A percentile compares a stretch with the other conserved stretches of the same genome.
Conservation (phyloP, 805 yeast genomes). For the Candida pseudofarinosa region DNA sequence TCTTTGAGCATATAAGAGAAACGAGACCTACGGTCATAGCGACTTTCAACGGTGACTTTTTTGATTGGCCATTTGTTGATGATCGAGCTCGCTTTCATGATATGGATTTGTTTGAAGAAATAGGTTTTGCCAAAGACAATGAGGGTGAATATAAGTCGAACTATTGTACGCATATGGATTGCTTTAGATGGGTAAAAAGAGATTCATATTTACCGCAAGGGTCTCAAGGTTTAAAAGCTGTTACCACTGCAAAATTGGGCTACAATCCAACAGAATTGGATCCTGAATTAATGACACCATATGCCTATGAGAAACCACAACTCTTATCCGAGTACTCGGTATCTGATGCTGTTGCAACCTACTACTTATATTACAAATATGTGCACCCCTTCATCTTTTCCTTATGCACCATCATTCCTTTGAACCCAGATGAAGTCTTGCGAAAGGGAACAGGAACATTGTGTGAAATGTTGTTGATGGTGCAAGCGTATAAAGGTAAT, state of each 20-base stretch:
- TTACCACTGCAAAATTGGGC: conserved; percentile 91
- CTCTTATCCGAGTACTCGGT: conserved; percentile 93
- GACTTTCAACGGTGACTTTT: conserved; percentile 96
- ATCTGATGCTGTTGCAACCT: conserved; percentile 98
- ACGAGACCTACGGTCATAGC: conserved; percentile 94
- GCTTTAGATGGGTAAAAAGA: conserved; percentile 96
- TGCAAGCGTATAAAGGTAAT: conserved; percentile 77
- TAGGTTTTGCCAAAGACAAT: conserved; percentile 85
- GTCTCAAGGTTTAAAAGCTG: conserved; percentile 96
- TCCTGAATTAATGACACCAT: conserved; percentile 97
- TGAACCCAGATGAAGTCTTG: conserved; percentile 93
- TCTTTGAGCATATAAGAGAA: conserved; percentile 88
- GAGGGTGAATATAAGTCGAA: conserved; percentile 92
- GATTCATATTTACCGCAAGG: conserved; percentile 98
- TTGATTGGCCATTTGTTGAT: conserved; percentile 99
- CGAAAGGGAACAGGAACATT: conserved; percentile 98
- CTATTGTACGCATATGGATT: conserved; percentile 95
- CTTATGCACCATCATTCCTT: conserved; percentile 89
- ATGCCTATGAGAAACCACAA: conserved; percentile 93
- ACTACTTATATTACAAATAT: conserved; percentile 90
- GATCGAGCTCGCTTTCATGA: conserved; percentile 82
- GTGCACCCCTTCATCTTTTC: conserved; percentile 97
- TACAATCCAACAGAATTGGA: conserved; percentile 95
- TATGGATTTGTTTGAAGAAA: conserved; percentile 83
- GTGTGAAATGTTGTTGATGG: conserved; percentile 97